Base-by-base conservation (phyloP, 305 asterid species). In the Coffea humblotiana region DNA sequence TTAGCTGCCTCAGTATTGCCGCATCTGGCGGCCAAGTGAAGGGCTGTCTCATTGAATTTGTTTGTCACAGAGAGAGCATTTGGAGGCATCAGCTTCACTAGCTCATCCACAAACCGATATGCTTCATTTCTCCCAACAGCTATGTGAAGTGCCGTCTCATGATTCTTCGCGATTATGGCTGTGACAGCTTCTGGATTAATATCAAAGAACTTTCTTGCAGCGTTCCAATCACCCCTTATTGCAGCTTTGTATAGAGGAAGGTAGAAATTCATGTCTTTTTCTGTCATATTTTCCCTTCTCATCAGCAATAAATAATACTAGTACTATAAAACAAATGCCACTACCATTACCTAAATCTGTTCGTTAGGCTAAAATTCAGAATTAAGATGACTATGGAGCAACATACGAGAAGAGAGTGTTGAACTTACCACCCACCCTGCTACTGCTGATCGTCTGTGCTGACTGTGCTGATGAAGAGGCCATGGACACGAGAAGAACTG, bases 171-270 rank as follows among this genome's bases (percentile, higher is more conserved):
- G 56, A 85, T 78, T 58, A 72, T 63, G 69, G 86, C 82, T 2
- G 77, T 54, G 60, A 80, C 21, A 8, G 84, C 79, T 69, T 80
- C 83, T 14, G 86, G 88, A 80, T 85, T 77, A 25, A 83, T 70
- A 32, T 82, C 76, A 58, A 85, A 78, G 78, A 82, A 80, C 25
- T 27, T 74, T 51, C 69, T 52, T 8, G 88, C 88, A 16, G 63
- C 63, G 54, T 80, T 86, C 88, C 88, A 85, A 32, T 82, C 86
- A 65, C 86, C 88, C 67, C 75, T 70, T 52, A 82, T 77, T 58
- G 86, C 86, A 54, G 86, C 86, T 82, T 82, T 85, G 52, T 82
- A 82, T 49, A 85, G 58, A 49, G 88, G 88, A 52, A 85, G 81
- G 83, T 85, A 83, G 82, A 75, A 78, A 61, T 74, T 85, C 12